Base-by-base conservation (phyloP, 2,329 filamentous ascomycete genomes). In the Didymella exigua region DNA sequence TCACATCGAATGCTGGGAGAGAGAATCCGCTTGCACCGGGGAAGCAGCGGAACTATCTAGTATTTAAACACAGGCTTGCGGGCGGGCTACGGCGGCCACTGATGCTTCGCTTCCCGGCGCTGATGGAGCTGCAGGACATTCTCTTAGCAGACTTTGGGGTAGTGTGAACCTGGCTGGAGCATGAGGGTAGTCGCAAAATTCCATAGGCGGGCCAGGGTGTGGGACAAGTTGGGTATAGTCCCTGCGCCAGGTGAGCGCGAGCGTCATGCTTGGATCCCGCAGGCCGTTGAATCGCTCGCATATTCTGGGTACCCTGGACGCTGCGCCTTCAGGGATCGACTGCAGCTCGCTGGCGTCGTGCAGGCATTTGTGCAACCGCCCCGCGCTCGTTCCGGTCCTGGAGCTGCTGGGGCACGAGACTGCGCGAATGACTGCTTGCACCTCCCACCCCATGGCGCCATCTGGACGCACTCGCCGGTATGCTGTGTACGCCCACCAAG, bases 71-170 rank as follows among this genome's bases (percentile, higher is more conserved):
- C 68, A 72, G 72, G 66, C 65, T 70, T 72, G 67, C 67, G 68
- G 67, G 70, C 64, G 61, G 65, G 65, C 65, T 70, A 71, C 69
- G 69, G 71, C 71, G 70, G 69, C 69, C 69, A 72, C 62, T 63
- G 62, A 72, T 74, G 67, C 59, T 73, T 73, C 72, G 69, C 70
- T 71, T 72, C 70, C 72, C 68, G 72, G 70, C 69, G 66, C 67
- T 70, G 69, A 68, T 72, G 68, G 71, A 73, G 70, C 68, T 74
- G 72, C 72, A 75, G 70, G 69, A 71, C 63, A 66, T 62, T 66
- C 63, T 67, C 62, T 75, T 73, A 74, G 71, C 70, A 75, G 70
- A 71, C 63, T 69, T 74, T 74, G 72, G 72, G 71, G 72, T 74
- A 74, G 68, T 71, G 66, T 71, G 67, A 70, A 71, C 65, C 69